Base-by-base conservation (phyloP, 2,329 filamentous ascomycete genomes). In the Penicillium brevicompactum region DNA sequence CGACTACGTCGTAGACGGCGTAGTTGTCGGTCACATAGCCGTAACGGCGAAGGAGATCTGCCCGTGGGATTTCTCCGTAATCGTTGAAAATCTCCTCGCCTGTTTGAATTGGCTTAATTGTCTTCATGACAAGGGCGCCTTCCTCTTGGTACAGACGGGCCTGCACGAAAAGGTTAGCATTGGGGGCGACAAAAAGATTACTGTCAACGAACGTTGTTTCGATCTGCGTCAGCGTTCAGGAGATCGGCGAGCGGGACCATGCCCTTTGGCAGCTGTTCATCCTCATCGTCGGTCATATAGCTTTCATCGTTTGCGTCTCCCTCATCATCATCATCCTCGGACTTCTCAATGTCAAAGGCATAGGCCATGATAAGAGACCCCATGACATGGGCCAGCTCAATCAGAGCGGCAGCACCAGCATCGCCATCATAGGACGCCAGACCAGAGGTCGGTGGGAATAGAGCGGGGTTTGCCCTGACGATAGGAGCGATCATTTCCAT, bases 241-340 rank as follows among this genome's bases (percentile, higher is more conserved):
- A 96, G 87, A 70, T 96, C 92, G 1, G 92, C 92, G 78, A 97
- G 84, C 1, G 92, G 91, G 0, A 96, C 89, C 90, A 96, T 94
- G 49, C 89, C 92, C 74, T 96, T 90, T 16, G 82, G 77, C 2
- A 87, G 80, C 48, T 81, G 80, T 53, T 89, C 86, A 53, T 87
- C 85, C 1, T 88, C 80, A 78, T 87, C 88, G 42, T 84, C 85
- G 22, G 86, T 85, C 58, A 80, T 65, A 47, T 80, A 76, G 4
- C 78, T 76, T 37, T 78, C 76, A 6, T 83, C 69, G 31, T 65
- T 77, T 7, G 75, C 75, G 3, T 83, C 81, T 1, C 74, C 74
- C 4, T 83, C 82, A 2, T 86, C 83, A 2, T 85, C 84, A 0
- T 84, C 79, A 4, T 86, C 79, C 21, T 85, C 82, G 0, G 72